Evolutionary conservation across 2,329 filamentous ascomycete genomes (phyloP).

Genomic region (Monilinia aucupariae): DNA sequence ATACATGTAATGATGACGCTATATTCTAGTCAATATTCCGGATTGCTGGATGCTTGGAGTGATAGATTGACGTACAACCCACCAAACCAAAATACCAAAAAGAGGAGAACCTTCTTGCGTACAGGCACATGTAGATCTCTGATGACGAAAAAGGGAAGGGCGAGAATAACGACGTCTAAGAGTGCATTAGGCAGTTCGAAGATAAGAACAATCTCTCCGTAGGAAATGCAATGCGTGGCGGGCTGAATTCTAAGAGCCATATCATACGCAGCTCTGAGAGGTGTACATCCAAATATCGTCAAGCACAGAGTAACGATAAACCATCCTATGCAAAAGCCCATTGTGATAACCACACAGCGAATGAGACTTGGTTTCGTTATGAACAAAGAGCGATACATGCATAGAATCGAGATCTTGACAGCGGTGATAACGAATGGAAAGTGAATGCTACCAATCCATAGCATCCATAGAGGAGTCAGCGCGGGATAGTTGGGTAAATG

Average conservation of each 20-base stretch:
- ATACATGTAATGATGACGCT: constrained; percentile 14
- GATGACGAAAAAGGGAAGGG: constrained; percentile 14
- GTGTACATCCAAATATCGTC: constrained; percentile 11
- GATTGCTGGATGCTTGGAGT: neutral
- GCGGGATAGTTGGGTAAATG: neutral
- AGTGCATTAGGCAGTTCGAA: constrained; percentile 10
- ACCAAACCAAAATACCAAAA: constrained; percentile 13
- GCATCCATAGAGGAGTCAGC: neutral
- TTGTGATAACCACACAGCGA: neutral
- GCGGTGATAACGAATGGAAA: constrained; percentile 11
- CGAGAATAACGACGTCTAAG: constrained; percentile 5
- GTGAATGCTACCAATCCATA: constrained; percentile 14
- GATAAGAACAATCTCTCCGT: constrained; percentile 6
- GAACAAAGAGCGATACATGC: constrained; percentile 15
- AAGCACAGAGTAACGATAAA: neutral
- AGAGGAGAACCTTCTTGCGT: constrained; percentile 10
- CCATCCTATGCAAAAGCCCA: constrained; percentile 7
- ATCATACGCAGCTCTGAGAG: constrained; percentile 11
- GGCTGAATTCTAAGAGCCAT: constrained; percentile 5
- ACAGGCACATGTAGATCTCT: constrained; percentile 11
- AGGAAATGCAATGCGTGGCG: constrained; percentile 6
- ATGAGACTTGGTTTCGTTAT: neutral
- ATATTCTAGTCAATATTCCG: neutral
- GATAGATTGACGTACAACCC: constrained; percentile 8
- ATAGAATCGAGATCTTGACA: constrained; percentile 14